Percentiles rank a stretch among this genome's conserved stretches.
Evolutionary conservation across 2,329 filamentous ascomycete genomes (phyloP).

Genomic region (Lachnellula willkommii): DNA sequence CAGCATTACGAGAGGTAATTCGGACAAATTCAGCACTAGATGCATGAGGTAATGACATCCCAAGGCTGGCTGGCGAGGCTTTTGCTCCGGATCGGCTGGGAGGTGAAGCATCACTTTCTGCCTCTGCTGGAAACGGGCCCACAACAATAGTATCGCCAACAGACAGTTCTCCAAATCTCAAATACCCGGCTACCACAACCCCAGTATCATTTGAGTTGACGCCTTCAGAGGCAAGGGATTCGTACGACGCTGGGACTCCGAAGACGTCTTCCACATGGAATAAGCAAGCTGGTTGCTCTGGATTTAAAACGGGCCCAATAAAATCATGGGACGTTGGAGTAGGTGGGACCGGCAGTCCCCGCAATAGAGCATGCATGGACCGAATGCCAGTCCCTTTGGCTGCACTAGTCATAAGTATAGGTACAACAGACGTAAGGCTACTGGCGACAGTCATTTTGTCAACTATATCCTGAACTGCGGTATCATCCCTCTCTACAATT

Average conservation of each 20-base stretch:
- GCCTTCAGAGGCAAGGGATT: constrained; percentile 40
- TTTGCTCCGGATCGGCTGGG: constrained; percentile 41
- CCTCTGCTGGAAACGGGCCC: constrained; percentile 67
- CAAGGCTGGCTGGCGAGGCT: constrained; percentile 35
- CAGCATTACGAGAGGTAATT: constrained; percentile 47
- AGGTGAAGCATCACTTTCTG: constrained; percentile 36
- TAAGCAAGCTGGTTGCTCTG: constrained; percentile 56
- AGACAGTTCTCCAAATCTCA: constrained; percentile 71
- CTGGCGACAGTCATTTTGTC: constrained; percentile 41
- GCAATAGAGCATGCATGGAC: constrained; percentile 74
- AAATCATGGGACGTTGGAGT: constrained; percentile 49
- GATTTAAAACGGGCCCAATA: constrained; percentile 48
- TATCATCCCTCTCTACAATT: constrained; percentile 51
- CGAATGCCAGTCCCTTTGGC: constrained; percentile 79
- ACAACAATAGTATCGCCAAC: constrained; percentile 74
- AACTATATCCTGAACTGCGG: constrained; percentile 54
- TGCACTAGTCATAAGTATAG: constrained; percentile 82
- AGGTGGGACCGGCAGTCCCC: constrained; percentile 65
- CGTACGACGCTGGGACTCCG: constrained; percentile 61
- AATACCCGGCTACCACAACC: constrained; percentile 76
- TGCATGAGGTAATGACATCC: constrained; percentile 48
- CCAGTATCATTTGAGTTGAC: constrained; percentile 40
- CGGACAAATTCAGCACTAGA: constrained; percentile 49
- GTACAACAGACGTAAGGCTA: constrained; percentile 50
- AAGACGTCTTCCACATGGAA: constrained; percentile 94